Evolutionary conservation across 345 rosid species (phyloP).

Genomic region (Lepidium sativum): DNA sequence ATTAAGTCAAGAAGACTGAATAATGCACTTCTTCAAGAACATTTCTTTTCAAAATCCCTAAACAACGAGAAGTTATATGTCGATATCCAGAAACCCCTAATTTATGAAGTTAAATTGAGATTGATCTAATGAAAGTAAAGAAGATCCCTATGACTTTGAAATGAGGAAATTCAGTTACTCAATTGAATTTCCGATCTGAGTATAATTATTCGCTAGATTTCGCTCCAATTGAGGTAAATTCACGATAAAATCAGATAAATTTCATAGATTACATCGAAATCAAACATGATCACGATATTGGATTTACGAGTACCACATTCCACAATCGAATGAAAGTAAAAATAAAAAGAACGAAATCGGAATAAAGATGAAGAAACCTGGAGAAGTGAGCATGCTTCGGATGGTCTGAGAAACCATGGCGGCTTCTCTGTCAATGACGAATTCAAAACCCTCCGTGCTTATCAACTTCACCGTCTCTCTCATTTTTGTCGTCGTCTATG

Average conservation of each 20-base stretch:
- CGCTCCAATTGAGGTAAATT: neutral
- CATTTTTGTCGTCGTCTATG: conserved; percentile 24
- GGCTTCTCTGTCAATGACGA: conserved; percentile 68
- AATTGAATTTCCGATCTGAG: neutral
- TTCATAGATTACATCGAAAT: neutral
- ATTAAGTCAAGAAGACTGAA: neutral
- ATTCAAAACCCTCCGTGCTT: conserved; percentile 76
- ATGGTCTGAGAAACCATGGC: conserved; percentile 92
- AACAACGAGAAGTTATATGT: neutral
- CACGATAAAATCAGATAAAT: neutral
- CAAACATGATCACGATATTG: neutral
- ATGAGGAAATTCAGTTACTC: neutral
- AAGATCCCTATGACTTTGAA: neutral
- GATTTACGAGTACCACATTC: neutral
- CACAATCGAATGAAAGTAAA: neutral
- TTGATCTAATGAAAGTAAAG: neutral
- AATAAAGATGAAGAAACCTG: conserved; percentile 33
- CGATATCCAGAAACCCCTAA: neutral
- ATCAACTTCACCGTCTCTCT: conserved; percentile 66
- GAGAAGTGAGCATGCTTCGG: conserved; percentile 86
- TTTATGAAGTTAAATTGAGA: neutral
- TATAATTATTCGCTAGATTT: neutral
- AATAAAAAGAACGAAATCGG: neutral
- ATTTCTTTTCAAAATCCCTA: neutral
- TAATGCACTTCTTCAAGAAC: neutral